A percentile compares a stretch with the other conserved stretches of the same genome.
These are phyloP conservation scores for Myxozyma neglecta DNA, from an alignment of 805 yeast genomes.

Conservation along the genomic window DNA sequence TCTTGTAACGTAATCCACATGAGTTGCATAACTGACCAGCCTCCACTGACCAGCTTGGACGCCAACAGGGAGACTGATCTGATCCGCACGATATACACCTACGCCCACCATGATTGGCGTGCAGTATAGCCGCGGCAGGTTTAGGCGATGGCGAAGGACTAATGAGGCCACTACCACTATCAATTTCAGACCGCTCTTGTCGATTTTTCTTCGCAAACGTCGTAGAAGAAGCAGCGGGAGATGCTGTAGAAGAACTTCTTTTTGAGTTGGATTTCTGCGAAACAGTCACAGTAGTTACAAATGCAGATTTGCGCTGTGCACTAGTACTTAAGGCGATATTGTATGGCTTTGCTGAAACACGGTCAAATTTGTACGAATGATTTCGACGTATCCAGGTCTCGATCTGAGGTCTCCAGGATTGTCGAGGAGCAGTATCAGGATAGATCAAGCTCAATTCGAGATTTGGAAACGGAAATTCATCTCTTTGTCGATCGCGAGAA, in stretches of 20 bases:
- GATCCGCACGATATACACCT: constrained; percentile 88
- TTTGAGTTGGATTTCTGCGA: background rate
- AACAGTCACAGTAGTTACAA: background rate
- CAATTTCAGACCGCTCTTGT: constrained; percentile 1
- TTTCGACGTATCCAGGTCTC: constrained; percentile 42
- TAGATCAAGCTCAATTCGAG: constrained; percentile 34
- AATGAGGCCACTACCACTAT: constrained; percentile 15
- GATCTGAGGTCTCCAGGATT: constrained; percentile 42
- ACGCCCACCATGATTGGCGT: constrained; percentile 39
- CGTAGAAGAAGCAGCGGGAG: background rate
- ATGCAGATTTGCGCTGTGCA: constrained; percentile 9
- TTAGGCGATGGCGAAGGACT: constrained; percentile 27
- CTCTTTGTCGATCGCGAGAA: background rate
- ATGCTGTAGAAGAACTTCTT: too few relatives aligned
- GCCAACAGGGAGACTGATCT: constrained; percentile 94
- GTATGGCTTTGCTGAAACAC: constrained; percentile 17
- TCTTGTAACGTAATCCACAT: constrained; percentile 86
- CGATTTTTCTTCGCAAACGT: background rate
- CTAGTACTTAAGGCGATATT: background rate
- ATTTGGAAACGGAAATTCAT: constrained; percentile 25
- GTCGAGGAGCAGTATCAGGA: constrained; percentile 44
- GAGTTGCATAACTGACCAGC: constrained; percentile 97
- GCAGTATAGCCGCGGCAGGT: constrained; percentile 11
- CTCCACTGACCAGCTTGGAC: constrained; percentile 90
- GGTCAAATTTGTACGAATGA: constrained; percentile 36